Conservation (phyloP, 805 yeast species). For the Candida arabinofermentans region DNA sequence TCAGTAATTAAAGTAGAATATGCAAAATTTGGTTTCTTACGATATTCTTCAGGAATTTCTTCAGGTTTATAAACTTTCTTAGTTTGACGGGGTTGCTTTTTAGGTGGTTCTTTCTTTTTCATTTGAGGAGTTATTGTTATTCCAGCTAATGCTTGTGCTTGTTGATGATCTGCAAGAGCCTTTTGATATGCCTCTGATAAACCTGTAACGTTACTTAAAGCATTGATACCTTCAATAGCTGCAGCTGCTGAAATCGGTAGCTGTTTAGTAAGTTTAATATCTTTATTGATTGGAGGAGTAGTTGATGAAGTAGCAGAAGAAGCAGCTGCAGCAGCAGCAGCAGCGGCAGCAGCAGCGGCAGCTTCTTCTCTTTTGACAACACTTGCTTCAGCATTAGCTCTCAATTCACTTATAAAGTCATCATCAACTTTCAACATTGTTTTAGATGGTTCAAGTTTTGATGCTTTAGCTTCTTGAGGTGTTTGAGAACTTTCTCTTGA, state of each 20-base stretch:
- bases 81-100: slow-evolving; percentile 48
- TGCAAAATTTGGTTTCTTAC: slow-evolving; percentile 79
- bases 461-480: slow-evolving; percentile 6
- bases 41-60: slow-evolving; percentile 84
- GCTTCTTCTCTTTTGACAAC: slow-evolving; percentile 26
- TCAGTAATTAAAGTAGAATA: slow-evolving; percentile 78
- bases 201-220: slow-evolving; percentile 1
- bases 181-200: slow-evolving; percentile 5
- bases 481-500: slow-evolving; percentile 22
- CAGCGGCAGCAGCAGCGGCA: slow-evolving; percentile 23
- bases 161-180: slow-evolving; percentile 5
- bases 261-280: not conserved
- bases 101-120: slow-evolving; percentile 27
- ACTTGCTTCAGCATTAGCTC: slow-evolving; percentile 29
- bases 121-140: slow-evolving; percentile 2
- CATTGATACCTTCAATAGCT: not conserved
- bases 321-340: slow-evolving; percentile 19
- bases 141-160: slow-evolving; percentile 6
- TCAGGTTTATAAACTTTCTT: slow-evolving; percentile 70
- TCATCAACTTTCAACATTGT: slow-evolving; percentile 21
- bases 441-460: not conserved
- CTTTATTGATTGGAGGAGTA: not conserved
- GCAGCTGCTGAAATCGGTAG: slow-evolving; percentile 1
- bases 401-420: slow-evolving; percentile 25
- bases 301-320: not conserved